Conservation (phyloP, 805 yeast species). For the Candida anglica region DNA sequence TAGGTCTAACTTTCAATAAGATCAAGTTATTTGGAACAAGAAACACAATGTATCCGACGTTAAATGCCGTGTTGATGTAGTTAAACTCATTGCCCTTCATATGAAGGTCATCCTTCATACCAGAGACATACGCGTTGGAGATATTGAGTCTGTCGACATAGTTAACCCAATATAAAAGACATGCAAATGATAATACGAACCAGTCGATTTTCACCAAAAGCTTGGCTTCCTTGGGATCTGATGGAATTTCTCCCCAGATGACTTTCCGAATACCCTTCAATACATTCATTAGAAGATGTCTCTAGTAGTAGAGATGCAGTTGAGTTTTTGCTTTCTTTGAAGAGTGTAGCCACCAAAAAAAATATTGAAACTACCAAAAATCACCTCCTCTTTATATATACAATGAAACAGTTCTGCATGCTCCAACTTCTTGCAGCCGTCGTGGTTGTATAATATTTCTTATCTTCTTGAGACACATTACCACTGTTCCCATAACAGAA, state of each 20-base stretch:
- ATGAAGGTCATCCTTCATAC: conserved; percentile 25
- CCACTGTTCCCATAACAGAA: too few species aligned
- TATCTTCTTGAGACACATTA: too few species aligned
- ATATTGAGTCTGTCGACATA: conserved; percentile 49
- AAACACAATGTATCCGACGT: conserved; percentile 58
- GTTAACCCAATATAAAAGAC: conserved; percentile 44
- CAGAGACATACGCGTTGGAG: conserved; percentile 29
- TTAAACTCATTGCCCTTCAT: conserved; percentile 46
- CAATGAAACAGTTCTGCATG: too few species aligned
- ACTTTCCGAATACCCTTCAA: conserved; percentile 10
- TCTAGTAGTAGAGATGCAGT: too few species aligned
- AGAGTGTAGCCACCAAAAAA: neutral
- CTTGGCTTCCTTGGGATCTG: conserved; percentile 24
- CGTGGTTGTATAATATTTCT: too few species aligned
- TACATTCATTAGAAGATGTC: conserved; percentile 3
- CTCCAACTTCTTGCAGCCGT: too few species aligned
- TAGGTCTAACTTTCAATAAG: conserved; percentile 49
- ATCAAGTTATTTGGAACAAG: conserved; percentile 60
- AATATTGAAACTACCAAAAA: neutral
- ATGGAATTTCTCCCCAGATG: conserved; percentile 31
- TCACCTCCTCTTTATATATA: neutral
- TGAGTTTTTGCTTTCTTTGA: too few species aligned
- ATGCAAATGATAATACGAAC: conserved; percentile 38
- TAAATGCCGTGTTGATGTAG: conserved; percentile 51
- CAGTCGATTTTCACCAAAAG: conserved; percentile 35